Evolutionary conservation across 768 basidiomycete genomes (phyloP).

Genomic region (Rhodosporidiobolus odoratus): DNA sequence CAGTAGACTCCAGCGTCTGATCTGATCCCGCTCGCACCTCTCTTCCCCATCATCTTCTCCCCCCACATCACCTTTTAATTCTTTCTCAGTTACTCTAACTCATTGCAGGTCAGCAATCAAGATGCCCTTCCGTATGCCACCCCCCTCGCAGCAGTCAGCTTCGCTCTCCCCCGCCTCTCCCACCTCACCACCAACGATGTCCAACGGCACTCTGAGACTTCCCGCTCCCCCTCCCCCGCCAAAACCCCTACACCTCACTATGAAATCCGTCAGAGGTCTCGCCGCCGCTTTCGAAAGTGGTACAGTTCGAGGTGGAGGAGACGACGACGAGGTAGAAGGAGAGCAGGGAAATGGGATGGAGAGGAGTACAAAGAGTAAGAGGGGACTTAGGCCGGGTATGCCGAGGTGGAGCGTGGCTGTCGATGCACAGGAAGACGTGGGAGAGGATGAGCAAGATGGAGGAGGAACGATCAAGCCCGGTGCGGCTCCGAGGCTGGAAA

Average conservation of each 20-base stretch:
- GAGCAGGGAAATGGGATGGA: background rate
- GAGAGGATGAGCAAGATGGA: background rate
- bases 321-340: background rate
- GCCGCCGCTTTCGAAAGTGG: background rate
- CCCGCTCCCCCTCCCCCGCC: conserved; percentile 21
- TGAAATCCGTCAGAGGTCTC: background rate
- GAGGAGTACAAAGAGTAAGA: background rate
- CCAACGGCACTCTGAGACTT: conserved; percentile 9
- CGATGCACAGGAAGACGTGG: background rate
- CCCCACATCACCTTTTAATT: background rate
- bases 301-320: background rate
- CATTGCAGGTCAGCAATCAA: background rate
- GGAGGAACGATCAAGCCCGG: background rate
- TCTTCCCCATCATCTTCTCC: background rate
- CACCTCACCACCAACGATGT: background rate
- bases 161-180: background rate
- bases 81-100: background rate
- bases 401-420: background rate
- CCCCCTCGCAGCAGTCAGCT: background rate
- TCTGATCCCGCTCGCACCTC: background rate
- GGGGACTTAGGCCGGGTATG: background rate
- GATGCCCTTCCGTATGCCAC: conserved; percentile 21
- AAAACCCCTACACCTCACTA: conserved; percentile 31
- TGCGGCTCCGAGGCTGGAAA: background rate
- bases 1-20: too few relatives aligned